Base-by-base conservation (phyloP, 345 rosid species). In the Sonneratia caseolaris region DNA sequence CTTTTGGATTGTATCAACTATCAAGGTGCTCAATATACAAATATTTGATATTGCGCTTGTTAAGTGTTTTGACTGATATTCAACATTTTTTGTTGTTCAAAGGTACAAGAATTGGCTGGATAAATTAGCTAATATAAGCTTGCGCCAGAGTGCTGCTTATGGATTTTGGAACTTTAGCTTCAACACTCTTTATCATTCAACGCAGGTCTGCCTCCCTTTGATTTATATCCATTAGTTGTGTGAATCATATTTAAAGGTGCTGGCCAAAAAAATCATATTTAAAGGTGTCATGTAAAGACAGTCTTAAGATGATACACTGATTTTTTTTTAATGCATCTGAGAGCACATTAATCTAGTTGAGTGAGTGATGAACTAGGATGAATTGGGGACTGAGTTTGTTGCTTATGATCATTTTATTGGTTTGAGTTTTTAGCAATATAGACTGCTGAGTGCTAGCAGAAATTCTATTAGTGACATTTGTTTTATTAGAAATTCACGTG, bases 61-160 rank as follows among this genome's bases (percentile, higher is more conserved):
- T 37, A 4, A 9, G 14, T 22, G 12, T 59, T 59, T 59, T 21
- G 32, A 32, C 66, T 62, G 37, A 27, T 48, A 13, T 19, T 37
- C 38, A 21, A 47, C 37, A 4, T 65, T 56, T 72, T 32, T 64
- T 68, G 73, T 62, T 35, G 64, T 7, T 70, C 36, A 76, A 68
- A 94, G 98, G 89, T 94, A 90, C 83, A 82, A 83, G 56, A 80
- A 76, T 42, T 94, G 93, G 95, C 88, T 91, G 61, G 88, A 82
- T 66, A 94, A 86, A 81, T 73, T 91, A 81, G 96, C 96, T 69
- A 86, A 80, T 81, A 82, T 91, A 79, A 91, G 92, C 82, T 80
- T 94, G 80, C 86, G 95, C 72, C 97, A 94, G 82, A 94, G 98
- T 87, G 95, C 93, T 81, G 98, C 98, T 47, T 88, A 85, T 88